These are phyloP conservation scores for Hyphopichia homilentoma DNA, from an alignment of 805 yeast species.

Conservation along the genomic window DNA sequence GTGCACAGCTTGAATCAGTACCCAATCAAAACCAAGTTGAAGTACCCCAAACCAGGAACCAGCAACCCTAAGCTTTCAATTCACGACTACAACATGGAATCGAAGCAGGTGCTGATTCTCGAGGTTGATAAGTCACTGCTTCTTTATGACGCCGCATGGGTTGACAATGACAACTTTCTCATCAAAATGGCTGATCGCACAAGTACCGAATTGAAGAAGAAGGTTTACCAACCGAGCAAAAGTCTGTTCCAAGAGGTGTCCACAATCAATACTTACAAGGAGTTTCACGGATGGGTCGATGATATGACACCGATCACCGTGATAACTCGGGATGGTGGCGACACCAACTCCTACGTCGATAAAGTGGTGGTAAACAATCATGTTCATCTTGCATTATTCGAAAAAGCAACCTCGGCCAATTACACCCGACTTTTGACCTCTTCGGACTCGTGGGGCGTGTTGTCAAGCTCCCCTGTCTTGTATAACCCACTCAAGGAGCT, in stretches of 20 bases:
- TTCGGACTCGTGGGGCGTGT: constrained; percentile 80
- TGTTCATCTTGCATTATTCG: constrained; percentile 75
- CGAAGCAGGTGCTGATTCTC: too few species aligned
- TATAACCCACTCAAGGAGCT: constrained; percentile 41
- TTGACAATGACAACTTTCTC: constrained; percentile 45
- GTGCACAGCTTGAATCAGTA: constrained; percentile 32
- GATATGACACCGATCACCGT: constrained; percentile 26
- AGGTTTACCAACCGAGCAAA: constrained; percentile 33
- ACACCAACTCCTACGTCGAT: constrained; percentile 66
- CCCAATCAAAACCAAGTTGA: constrained; percentile 44
- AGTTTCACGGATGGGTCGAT: constrained; percentile 60
- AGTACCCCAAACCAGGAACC: constrained; percentile 74
- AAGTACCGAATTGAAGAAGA: constrained; percentile 52
- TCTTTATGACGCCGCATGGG: constrained; percentile 63
- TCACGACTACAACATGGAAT: constrained; percentile 36
- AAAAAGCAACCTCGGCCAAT: constrained; percentile 47
- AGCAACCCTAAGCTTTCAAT: constrained; percentile 53
- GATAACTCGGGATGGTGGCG: constrained; percentile 15
- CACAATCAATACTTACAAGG: constrained; percentile 29
- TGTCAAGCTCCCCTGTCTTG: constrained; percentile 54
- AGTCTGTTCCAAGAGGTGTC: constrained; percentile 29
- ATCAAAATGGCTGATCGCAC: constrained; percentile 62
- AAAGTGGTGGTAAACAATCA: constrained; percentile 51
- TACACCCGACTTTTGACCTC: constrained; percentile 48
- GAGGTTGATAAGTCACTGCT: constrained; percentile 24